Base-by-base conservation (phyloP, 108 stramenopile genomes). In the Discostella stelligeroides region DNA sequence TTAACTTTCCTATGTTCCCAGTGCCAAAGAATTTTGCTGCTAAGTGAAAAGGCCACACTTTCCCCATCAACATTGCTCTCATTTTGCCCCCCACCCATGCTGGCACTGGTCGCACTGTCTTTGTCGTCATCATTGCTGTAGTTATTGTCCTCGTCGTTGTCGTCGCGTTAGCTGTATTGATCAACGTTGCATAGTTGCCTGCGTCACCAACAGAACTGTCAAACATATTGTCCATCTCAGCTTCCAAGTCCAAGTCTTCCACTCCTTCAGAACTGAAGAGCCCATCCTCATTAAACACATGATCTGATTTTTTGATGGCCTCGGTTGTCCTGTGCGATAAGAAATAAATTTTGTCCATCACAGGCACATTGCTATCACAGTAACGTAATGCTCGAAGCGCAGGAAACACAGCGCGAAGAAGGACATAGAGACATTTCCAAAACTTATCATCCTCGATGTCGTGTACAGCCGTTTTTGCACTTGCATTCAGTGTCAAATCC, bases 261-360 rank as follows among this genome's bases (percentile, higher is more conserved):
- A n/a, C n/a, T n/a, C n/a, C n/a, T 24, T 53, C 51, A 53, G 24
- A 24, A 6, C 45, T 42, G 41, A 66, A 66, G 21, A 66, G 48
- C 9, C 45, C n/a, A 20, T 66, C 20, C 11, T 66, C 50, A 24
- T 66, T 53, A 1, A 66, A 41, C 17, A 40, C n/a, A 24, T 56
- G 6, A 9, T 38, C 23, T 7, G 48, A 66, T 1, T 51, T 53
- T 18, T 53, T 25, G n/a, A 66, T 6, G 27, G 49, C 20, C 24
- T 28, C 49, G 20, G 14, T 25, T 21, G 65, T 60, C 60, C 2
- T 24, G 4, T 29, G 43, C 3, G 7, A 60, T 17, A 24, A 23
- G 3, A 25, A 20, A n/a, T n/a, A 53, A 53, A 53, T 24, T 23
- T 53, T 53, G 51, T 53, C 51, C 51, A 53, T 24, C 24, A 23